Percentiles rank a stretch among this genome's conserved stretches.
Conservation (phyloP, 345 rosid species). For the Mangifera indica region DNA sequence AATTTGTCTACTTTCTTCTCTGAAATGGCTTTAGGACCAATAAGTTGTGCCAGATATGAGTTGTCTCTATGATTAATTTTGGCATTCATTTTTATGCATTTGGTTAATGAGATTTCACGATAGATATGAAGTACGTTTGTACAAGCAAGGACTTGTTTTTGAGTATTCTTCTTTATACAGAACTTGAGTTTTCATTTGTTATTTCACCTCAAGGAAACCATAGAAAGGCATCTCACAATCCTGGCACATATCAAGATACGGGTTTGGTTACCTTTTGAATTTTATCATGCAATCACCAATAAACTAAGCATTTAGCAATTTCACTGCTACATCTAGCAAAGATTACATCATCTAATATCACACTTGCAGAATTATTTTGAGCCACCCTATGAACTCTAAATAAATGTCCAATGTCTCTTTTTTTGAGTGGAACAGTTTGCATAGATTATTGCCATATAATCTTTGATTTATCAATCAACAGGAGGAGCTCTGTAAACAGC, state of each 20-base stretch:
- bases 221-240: too few species aligned
- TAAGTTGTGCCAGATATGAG: not conserved
- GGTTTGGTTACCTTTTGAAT: too few species aligned
- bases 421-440: not conserved
- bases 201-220: too few species aligned
- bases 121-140: too few species aligned
- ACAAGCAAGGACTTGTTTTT: too few species aligned
- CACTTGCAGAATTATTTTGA: not conserved
- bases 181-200: too few species aligned
- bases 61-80: not conserved
- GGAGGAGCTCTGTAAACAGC: constrained; percentile 33
- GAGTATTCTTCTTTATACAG: too few species aligned
- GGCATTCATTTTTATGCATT: not conserved
- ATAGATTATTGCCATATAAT: not conserved
- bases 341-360: not conserved
- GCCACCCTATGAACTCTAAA: not conserved
- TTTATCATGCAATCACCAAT: too few species aligned
- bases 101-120: not conserved
- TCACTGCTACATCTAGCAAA: not conserved
- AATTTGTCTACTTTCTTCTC: not conserved
- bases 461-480: not conserved
- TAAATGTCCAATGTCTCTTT: not conserved
- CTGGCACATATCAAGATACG: too few species aligned
- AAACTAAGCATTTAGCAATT: too few species aligned
- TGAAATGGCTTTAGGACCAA: not conserved